phyloP scores from a whole-genome alignment of 768 basidiomycete species.

The Naganishia friedmannii region DNA sequence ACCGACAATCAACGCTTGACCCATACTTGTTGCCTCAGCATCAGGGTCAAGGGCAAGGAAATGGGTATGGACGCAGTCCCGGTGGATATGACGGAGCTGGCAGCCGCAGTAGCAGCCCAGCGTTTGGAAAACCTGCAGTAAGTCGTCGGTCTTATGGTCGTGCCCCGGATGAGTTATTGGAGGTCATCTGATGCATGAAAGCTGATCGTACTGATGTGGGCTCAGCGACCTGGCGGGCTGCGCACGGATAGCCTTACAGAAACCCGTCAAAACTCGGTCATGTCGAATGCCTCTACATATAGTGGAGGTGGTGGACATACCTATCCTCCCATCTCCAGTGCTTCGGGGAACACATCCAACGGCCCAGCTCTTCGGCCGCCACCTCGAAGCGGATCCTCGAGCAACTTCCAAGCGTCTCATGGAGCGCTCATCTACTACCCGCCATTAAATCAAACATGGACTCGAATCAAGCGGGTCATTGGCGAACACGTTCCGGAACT shows the following conservation, averaged over 20 bases:
- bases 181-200: neutral
- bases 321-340: conserved; percentile 7
- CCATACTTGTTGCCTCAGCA: conserved; percentile 27
- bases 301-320: conserved; percentile 10
- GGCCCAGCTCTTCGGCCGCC: conserved; percentile 15
- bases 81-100: conserved; percentile 21
- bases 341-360: conserved; percentile 13
- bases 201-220: neutral
- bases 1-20: conserved; percentile 8
- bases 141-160: neutral
- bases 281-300: conserved; percentile 10
- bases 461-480: conserved; percentile 77
- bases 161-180: neutral
- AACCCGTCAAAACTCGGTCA: conserved; percentile 11
- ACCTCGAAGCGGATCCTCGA: conserved; percentile 10
- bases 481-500: conserved; percentile 85
- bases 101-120: conserved; percentile 24
- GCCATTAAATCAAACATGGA: conserved; percentile 77
- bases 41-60: conserved; percentile 3
- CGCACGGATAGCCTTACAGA: conserved; percentile 7
- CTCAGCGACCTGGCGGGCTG: neutral
- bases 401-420: conserved; percentile 26
- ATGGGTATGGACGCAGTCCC: conserved; percentile 9
- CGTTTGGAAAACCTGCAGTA: conserved; percentile 21
- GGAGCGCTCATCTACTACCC: conserved; percentile 59